phyloP scores from a whole-genome alignment of 225 moss, liverwort and hornwort species.

The Rhytidiadelphus loreus region DNA sequence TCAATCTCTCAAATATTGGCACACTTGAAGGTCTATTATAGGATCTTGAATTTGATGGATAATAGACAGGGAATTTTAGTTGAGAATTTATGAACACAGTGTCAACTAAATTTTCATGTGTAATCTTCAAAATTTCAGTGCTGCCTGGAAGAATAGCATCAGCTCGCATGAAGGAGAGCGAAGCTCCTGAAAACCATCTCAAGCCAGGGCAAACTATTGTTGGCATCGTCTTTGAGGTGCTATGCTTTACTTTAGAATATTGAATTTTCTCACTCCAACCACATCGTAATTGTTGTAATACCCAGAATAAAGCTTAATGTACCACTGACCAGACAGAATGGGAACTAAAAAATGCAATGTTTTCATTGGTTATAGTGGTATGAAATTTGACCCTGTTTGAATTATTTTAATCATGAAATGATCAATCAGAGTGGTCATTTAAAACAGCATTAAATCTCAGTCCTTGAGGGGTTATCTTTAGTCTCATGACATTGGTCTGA shows the following conservation, averaged over 20 bases:
- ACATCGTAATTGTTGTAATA: neutral
- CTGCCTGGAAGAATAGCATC: constrained; percentile 21
- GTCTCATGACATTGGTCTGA: neutral
- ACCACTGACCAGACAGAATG: neutral
- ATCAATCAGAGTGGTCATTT: neutral
- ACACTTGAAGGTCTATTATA: neutral
- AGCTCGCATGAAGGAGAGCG: constrained; percentile 12
- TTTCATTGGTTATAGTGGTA: neutral
- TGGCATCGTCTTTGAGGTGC: constrained; percentile 20
- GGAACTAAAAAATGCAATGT: neutral
- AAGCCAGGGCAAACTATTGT: constrained; percentile 9
- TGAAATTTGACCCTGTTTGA: neutral
- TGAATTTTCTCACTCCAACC: neutral
- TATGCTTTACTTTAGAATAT: neutral
- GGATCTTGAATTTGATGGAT: neutral
- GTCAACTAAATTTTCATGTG: neutral
- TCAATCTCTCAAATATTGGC: neutral
- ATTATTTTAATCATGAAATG: neutral
- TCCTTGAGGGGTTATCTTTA: neutral
- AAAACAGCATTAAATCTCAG: too few species aligned
- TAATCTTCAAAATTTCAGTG: constrained; percentile 7
- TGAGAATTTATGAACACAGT: neutral
- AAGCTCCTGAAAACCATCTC: neutral
- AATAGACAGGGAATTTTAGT: neutral
- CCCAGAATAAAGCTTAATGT: neutral